Conservation (phyloP, 139 green algal genomes). For the Protoeuglena noctilucae region DNA sequence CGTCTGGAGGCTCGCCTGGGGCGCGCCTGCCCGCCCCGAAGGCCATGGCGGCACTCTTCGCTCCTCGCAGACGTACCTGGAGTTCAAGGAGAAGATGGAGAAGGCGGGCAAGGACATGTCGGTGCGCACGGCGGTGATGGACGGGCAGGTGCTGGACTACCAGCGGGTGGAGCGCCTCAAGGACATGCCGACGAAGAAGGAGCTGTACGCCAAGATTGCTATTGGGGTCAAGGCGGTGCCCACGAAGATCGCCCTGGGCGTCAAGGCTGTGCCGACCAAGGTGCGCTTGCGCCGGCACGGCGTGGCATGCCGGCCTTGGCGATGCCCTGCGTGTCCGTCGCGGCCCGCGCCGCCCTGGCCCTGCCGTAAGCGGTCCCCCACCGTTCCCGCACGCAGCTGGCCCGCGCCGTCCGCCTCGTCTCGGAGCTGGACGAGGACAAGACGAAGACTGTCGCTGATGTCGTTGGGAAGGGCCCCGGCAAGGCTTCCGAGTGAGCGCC, state of each 20-base stretch:
- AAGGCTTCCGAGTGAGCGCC: too few relatives aligned
- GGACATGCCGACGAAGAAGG: not conserved
- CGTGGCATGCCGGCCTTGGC: too few relatives aligned
- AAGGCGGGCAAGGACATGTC: not conserved
- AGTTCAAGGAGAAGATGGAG: not conserved
- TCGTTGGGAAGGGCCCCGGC: too few relatives aligned
- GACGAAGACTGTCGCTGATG: not conserved
- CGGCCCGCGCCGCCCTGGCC: too few relatives aligned
- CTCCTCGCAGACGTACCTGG: not conserved
- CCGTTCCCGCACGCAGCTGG: too few relatives aligned
- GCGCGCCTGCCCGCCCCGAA: too few relatives aligned
- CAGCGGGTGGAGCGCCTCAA: not conserved
- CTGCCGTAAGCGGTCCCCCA: too few relatives aligned
- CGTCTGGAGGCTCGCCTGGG: too few relatives aligned
- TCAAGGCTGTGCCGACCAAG: not conserved
- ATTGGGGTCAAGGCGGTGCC: not conserved
- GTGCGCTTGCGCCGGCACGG: too few relatives aligned
- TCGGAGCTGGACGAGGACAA: not conserved
- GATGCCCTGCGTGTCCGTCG: too few relatives aligned
- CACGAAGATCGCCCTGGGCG: not conserved
- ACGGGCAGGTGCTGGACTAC: not conserved
- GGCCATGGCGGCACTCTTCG: too few relatives aligned
- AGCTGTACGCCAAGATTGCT: not conserved
- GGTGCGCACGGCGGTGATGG: not conserved
- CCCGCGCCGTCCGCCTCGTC: not conserved